Conservation (phyloP, 371 early-diverging fungal genomes). For the Thermomucor indicae-seudaticae region DNA sequence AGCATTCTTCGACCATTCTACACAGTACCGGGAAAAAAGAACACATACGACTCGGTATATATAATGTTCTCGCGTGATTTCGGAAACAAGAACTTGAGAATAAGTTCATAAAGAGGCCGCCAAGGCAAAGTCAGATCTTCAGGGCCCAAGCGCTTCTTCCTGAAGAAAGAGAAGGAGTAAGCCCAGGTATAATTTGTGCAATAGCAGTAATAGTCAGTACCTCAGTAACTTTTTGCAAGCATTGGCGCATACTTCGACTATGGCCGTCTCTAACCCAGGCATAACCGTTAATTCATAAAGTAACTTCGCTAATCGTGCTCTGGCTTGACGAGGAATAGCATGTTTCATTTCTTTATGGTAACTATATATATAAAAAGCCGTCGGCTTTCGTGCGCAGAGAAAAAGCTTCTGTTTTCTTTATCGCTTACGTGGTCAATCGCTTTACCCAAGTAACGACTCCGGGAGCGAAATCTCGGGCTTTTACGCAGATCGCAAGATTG, state of each 20-base stretch:
- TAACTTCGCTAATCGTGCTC: conserved; percentile 54
- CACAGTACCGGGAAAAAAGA: neutral
- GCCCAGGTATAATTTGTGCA: neutral
- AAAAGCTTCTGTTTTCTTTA: neutral
- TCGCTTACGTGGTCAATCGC: conserved; percentile 46
- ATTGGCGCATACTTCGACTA: conserved; percentile 55
- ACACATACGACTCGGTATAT: conserved; percentile 45
- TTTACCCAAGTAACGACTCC: conserved; percentile 58
- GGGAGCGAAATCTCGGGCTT: conserved; percentile 58
- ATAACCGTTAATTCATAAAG: conserved; percentile 52
- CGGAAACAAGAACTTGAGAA: conserved; percentile 53
- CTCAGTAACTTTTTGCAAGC: conserved; percentile 54
- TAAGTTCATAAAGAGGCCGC: conserved; percentile 68
- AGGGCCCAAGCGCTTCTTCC: conserved; percentile 43
- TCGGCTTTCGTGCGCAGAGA: neutral
- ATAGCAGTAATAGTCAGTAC: conserved; percentile 25
- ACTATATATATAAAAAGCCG: conserved; percentile 17
- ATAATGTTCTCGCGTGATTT: conserved; percentile 60
- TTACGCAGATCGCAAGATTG: conserved; percentile 45
- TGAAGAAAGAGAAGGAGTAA: conserved; percentile 23
- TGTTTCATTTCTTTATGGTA: conserved; percentile 70
- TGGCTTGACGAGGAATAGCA: conserved; percentile 51
- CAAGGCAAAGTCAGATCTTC: conserved; percentile 66
- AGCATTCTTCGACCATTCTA: no score
- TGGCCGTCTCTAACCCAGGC: conserved; percentile 61